Percentiles rank a stretch among this genome's conserved stretches.
These are phyloP conservation scores for Aciculoconidium aculeatum DNA, from an alignment of 805 yeast genomes.

Conservation along the genomic window DNA sequence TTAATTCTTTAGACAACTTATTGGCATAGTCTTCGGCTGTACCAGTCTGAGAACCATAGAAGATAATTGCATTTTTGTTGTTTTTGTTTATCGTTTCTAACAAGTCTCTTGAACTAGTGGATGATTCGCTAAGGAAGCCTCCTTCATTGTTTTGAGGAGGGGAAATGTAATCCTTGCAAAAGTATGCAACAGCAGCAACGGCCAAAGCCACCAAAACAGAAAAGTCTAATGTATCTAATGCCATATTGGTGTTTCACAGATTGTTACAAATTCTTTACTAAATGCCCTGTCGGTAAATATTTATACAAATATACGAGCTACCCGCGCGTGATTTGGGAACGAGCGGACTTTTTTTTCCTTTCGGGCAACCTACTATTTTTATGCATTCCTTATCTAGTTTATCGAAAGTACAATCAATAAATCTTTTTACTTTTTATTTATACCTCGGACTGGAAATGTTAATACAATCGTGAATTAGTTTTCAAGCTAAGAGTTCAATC, in stretches of 20 bases:
- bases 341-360: too few species aligned
- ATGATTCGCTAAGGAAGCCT: conserved; percentile 22
- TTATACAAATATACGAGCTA: too few species aligned
- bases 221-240: conserved; percentile 68
- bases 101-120: conserved; percentile 49
- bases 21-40: conserved; percentile 97
- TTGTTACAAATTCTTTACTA: too few species aligned
- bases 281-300: too few species aligned
- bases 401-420: too few species aligned
- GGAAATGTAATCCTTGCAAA: conserved; percentile 55
- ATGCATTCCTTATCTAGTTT: too few species aligned
- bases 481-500: too few species aligned
- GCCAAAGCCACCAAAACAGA: conserved; percentile 61
- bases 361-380: too few species aligned
- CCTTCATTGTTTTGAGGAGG: conserved; percentile 18
- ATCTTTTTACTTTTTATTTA: too few species aligned
- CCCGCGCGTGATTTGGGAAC: too few species aligned
- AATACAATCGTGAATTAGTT: too few species aligned
- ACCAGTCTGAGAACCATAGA: conserved; percentile 96
- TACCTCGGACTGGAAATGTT: too few species aligned
- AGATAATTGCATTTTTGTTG: conserved; percentile 69
- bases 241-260: conserved; percentile 27
- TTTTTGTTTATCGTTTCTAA: conserved; percentile 51
- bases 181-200: conserved; percentile 59
- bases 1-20: conserved; percentile 83